A percentile compares a stretch with the other conserved stretches of the same genome.
Conservation (phyloP, 805 yeast species). For the Metschnikowia corniflorae region DNA sequence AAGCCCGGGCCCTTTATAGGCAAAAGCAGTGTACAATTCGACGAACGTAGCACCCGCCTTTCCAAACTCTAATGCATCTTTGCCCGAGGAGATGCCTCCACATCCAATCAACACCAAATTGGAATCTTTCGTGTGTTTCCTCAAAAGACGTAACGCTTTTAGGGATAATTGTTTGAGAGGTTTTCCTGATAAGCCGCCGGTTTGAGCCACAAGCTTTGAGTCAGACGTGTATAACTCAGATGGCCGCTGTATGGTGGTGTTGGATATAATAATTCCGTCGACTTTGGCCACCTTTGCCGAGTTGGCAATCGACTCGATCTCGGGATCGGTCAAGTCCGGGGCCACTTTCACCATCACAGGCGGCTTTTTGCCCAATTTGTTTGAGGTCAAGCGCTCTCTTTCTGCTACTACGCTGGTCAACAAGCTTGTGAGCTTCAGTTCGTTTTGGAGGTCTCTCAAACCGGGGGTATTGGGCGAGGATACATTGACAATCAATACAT, state of each 20-base stretch:
- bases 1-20: slow-evolving; percentile 88
- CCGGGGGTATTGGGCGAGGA: slow-evolving; percentile 98
- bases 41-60: slow-evolving; percentile 91
- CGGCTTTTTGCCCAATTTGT: slow-evolving; percentile 50
- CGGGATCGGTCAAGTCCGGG: slow-evolving; percentile 82
- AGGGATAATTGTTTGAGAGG: slow-evolving; percentile 82
- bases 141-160: slow-evolving; percentile 63
- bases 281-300: slow-evolving; percentile 73
- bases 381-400: slow-evolving; percentile 50
- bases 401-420: slow-evolving; percentile 64
- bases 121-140: slow-evolving; percentile 72
- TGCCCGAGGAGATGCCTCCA: slow-evolving; percentile 87
- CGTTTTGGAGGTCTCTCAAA: slow-evolving; percentile 78
- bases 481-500: slow-evolving; percentile 84
- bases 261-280: slow-evolving; percentile 90
- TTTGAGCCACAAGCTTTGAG: slow-evolving; percentile 44
- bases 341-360: slow-evolving; percentile 90
- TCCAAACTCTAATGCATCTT: slow-evolving; percentile 88
- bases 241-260: slow-evolving; percentile 89
- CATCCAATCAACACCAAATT: slow-evolving; percentile 81
- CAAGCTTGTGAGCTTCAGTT: slow-evolving; percentile 64
- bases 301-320: slow-evolving; percentile 75
- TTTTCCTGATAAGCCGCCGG: slow-evolving; percentile 91
- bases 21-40: slow-evolving; percentile 84
- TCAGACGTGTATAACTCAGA: slow-evolving; percentile 48